Base-by-base conservation (phyloP, 169 alveolate genomes). In the Miamiensis avidus region DNA sequence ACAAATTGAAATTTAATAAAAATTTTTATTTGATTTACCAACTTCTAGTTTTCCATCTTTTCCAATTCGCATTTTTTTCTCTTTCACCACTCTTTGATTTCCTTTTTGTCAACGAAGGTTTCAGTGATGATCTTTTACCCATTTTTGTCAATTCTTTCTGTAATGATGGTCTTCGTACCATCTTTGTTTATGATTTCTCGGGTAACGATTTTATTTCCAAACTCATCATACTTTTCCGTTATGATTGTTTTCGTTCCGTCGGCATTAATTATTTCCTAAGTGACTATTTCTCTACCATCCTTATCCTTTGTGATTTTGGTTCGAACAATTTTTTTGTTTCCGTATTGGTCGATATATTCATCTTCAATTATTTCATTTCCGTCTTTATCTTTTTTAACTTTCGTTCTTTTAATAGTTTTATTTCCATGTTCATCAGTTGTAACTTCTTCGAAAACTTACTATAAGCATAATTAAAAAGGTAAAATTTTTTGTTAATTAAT, bases 331-430 rank as follows among this genome's bases (percentile, higher is more conserved):
- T 81, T 74, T 69, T 81, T 86, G 65, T 81, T 81, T 1, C 90
- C 90, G 75, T 75, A 65, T 75, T 76, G 34, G 81, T 86, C 90
- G 15, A 75, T 34, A 11, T 79, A 34, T 75, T 86, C 90, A 74
- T 86, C 90, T 28, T 86, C 90, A 25, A 86, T 65, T 31, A 86
- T 86, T 75, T 86, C 87, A 75, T 86, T 86, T 31, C 90, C 90
- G 81, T 86, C 90, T 69, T 82, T 76, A 81, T 86, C 90, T 49
- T 65, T 81, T 81, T 75, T 34, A 0, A 82, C 87, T 75, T 81
- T 86, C 75, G 78, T 81, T 32, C 82, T 86, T 34, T 86, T 86
- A 11, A 78, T 81, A 15, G 81, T 81, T 65, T 81, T 86, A 28
- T 81, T 75, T 29, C 90, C 90, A 34, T 81, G 49, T 64, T 82